These are phyloP conservation scores for Geotrichum siamense DNA, from an alignment of 1,139 yeast species.

Conservation along the genomic window DNA sequence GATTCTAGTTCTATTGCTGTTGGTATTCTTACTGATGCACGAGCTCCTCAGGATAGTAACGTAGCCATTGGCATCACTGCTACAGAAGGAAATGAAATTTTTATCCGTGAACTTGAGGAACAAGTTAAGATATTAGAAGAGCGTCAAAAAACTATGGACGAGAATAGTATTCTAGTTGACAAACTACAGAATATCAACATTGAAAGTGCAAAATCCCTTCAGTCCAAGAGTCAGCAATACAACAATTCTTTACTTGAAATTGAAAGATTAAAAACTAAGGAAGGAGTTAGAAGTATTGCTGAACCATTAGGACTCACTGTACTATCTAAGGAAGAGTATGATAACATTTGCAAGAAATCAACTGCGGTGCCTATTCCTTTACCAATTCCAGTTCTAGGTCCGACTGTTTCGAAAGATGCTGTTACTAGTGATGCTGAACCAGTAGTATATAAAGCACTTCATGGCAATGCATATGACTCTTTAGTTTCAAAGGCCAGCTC, in stretches of 20 bases:
- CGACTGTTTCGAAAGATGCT: background rate
- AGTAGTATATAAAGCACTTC: slow-evolving; percentile 8
- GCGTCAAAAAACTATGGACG: background rate
- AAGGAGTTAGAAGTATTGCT: slow-evolving; percentile 9
- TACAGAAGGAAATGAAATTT: background rate
- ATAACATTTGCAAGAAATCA: slow-evolving; percentile 8
- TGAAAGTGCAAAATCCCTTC: background rate
- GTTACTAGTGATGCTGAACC: slow-evolving; percentile 4
- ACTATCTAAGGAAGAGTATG: slow-evolving; percentile 13
- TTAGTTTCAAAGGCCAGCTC: background rate
- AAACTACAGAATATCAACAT: background rate
- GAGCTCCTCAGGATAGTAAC: no score
- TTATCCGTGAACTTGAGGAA: background rate
- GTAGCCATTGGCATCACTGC: background rate
- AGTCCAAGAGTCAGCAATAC: background rate
- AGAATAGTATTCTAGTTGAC: background rate
- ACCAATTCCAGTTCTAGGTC: slow-evolving; percentile 4
- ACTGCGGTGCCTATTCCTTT: slow-evolving; percentile 16
- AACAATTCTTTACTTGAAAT: slow-evolving; percentile 1
- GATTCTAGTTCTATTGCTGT: background rate
- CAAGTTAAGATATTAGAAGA: background rate
- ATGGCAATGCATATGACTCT: slow-evolving; percentile 12
- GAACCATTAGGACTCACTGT: slow-evolving; percentile 11
- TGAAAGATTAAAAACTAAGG: slow-evolving; percentile 3
- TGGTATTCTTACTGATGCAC: no score